Conservation (phyloP, 108 stramenopile genomes). For the Halocafeteria seosinensis region DNA sequence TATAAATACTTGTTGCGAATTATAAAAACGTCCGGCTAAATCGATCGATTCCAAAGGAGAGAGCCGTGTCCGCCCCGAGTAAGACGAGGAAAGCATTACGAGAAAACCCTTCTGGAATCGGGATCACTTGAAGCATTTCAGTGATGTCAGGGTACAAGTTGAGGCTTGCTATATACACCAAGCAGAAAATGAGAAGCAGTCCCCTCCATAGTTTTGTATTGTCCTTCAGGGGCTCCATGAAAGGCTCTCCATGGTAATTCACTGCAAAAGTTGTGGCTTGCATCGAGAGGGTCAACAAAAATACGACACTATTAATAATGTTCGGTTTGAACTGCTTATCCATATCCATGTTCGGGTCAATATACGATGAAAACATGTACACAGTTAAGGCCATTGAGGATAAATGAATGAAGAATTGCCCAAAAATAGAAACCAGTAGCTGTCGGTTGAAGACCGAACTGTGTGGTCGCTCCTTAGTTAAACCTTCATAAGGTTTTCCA, state of each 20-base stretch:
- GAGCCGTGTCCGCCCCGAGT: not conserved
- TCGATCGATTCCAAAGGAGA: not conserved
- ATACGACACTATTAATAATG: constrained; percentile 68
- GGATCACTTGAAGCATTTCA: not conserved
- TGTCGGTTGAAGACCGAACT: constrained; percentile 55
- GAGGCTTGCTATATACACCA: not conserved
- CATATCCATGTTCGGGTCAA: constrained; percentile 34
- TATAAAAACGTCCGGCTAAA: no score
- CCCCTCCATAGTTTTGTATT: constrained; percentile 17
- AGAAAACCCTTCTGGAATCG: not conserved
- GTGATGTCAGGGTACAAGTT: not conserved
- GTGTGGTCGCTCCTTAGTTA: constrained; percentile 58
- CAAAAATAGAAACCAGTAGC: constrained; percentile 51
- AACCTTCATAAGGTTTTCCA: constrained; percentile 59
- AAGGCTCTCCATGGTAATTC: constrained; percentile 84
- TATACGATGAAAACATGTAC: not conserved
- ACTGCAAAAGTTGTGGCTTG: constrained; percentile 80
- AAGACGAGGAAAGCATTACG: not conserved
- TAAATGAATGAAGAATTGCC: constrained; percentile 69
- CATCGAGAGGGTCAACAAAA: constrained; percentile 56
- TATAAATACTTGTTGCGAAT: no score
- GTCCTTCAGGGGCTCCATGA: constrained; percentile 58
- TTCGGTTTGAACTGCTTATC: constrained; percentile 86
- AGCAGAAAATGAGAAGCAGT: not conserved
- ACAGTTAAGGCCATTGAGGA: constrained; percentile 15